These are phyloP conservation scores for Blastobotrys terrestris DNA, from an alignment of 805 yeast genomes.

Conservation along the genomic window DNA sequence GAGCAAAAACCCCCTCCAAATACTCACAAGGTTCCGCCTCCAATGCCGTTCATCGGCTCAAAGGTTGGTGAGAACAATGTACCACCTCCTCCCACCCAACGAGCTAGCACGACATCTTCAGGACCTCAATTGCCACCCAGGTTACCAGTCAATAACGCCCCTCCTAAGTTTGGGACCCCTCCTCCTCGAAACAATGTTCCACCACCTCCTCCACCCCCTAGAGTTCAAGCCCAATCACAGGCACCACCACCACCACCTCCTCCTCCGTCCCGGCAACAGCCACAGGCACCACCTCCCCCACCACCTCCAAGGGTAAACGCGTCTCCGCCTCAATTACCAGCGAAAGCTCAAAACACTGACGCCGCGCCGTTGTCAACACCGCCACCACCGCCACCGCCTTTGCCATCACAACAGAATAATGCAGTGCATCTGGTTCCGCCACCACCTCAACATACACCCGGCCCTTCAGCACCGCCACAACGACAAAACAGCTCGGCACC, in stretches of 20 bases:
- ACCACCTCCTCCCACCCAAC: constrained; percentile 13
- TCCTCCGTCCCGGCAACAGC: constrained; percentile 16
- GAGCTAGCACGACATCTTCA: constrained; percentile 8
- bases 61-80: constrained; percentile 12
- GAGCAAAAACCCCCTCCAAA: no score
- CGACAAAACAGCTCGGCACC: no score
- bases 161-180: constrained; percentile 18
- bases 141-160: constrained; percentile 16
- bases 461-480: no score
- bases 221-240: constrained; percentile 10
- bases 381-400: constrained; percentile 22
- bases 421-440: constrained; percentile 12
- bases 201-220: constrained; percentile 14
- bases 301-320: constrained; percentile 11
- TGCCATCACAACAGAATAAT: constrained; percentile 2
- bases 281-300: constrained; percentile 21
- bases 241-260: constrained; percentile 17
- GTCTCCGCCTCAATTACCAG: constrained; percentile 14
- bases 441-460: no score
- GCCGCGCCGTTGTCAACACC: no score
- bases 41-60: constrained; percentile 26
- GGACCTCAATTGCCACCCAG: constrained; percentile 29
- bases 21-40: constrained; percentile 23
- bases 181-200: constrained; percentile 16
- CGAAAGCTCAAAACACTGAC: no score